Percentiles rank a stretch among this genome's conserved stretches.
Conservation (phyloP, 2,329 filamentous ascomycete genomes). For the Alternaria novae-zelandiae region DNA sequence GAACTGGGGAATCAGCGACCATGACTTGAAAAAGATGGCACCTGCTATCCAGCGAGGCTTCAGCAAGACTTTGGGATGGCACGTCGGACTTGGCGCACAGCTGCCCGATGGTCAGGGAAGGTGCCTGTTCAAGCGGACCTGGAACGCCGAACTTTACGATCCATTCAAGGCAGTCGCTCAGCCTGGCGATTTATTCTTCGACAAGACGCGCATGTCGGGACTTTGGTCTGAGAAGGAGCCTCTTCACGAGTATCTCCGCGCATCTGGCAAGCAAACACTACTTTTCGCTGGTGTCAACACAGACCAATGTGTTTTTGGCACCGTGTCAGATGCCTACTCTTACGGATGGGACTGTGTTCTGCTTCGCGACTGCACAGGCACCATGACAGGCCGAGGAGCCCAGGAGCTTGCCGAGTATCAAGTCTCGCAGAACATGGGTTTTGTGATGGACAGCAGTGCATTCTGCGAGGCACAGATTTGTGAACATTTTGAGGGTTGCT, state of each 20-base stretch:
- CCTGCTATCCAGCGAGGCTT: slow-evolving; percentile 52
- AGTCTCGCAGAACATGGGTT: slow-evolving; percentile 52
- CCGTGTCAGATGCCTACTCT: slow-evolving; percentile 51
- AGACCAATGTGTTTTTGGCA: slow-evolving; percentile 53
- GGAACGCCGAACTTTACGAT: slow-evolving; percentile 53
- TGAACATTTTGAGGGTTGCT: slow-evolving; percentile 5
- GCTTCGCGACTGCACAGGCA: slow-evolving; percentile 51
- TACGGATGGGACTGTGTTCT: slow-evolving; percentile 53
- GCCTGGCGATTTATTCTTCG: slow-evolving; percentile 52
- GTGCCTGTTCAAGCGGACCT: slow-evolving; percentile 52
- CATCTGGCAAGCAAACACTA: slow-evolving; percentile 51
- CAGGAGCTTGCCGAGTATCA: slow-evolving; percentile 51
- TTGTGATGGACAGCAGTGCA: slow-evolving; percentile 48
- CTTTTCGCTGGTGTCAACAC: slow-evolving; percentile 53
- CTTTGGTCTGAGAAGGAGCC: slow-evolving; percentile 51
- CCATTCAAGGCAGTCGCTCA: slow-evolving; percentile 47
- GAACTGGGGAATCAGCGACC: slow-evolving; percentile 52
- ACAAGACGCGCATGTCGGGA: slow-evolving; percentile 53
- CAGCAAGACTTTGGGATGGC: slow-evolving; percentile 51
- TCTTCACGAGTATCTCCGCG: slow-evolving; percentile 50
- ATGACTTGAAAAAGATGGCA: slow-evolving; percentile 48
- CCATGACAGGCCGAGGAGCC: slow-evolving; percentile 50
- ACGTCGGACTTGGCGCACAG: slow-evolving; percentile 48
- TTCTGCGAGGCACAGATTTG: slow-evolving; percentile 33
- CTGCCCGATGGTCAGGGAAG: slow-evolving; percentile 48